Percentiles rank a stretch among this genome's conserved stretches.
Conservation (phyloP, 495 filamentous ascomycete species). For the Tuber umbilicatum region DNA sequence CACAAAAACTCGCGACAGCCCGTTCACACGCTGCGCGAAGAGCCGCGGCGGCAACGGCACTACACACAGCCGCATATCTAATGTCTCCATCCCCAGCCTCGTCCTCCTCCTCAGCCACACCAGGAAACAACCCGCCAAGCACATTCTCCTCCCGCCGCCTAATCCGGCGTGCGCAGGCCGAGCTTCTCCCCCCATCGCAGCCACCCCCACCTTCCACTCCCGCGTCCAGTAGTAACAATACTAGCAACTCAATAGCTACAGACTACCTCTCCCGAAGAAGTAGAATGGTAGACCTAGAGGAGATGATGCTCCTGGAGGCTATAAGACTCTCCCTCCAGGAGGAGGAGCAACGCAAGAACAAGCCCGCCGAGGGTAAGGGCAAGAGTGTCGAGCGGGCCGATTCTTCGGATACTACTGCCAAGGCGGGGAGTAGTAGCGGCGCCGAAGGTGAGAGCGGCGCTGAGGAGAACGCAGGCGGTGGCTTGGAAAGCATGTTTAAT, state of each 20-base stretch:
- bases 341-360: constrained; percentile 79
- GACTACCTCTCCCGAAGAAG: constrained; percentile 46
- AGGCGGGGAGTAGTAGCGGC: constrained; percentile 46
- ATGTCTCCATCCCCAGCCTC: constrained; percentile 58
- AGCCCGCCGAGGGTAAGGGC: constrained; percentile 64
- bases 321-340: constrained; percentile 79
- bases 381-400: constrained; percentile 65
- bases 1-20: constrained; percentile 77
- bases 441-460: constrained; percentile 42
- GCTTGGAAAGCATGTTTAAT: constrained; percentile 77
- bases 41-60: constrained; percentile 85
- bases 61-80: constrained; percentile 91
- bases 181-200: constrained; percentile 39
- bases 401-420: constrained; percentile 45
- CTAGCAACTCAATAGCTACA: constrained; percentile 41
- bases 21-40: constrained; percentile 75
- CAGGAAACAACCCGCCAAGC: constrained; percentile 41
- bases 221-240: constrained; percentile 29
- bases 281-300: constrained; percentile 81
- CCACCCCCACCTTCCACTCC: neutral
- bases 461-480: constrained; percentile 48
- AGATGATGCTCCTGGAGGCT: constrained; percentile 98
- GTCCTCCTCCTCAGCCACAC: constrained; percentile 38
- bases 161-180: constrained; percentile 36
- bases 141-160: constrained; percentile 30